Percentiles rank a stretch among this genome's conserved stretches.
Conservation (phyloP, 2,329 filamentous ascomycete genomes). For the Dendryphion nanum region DNA sequence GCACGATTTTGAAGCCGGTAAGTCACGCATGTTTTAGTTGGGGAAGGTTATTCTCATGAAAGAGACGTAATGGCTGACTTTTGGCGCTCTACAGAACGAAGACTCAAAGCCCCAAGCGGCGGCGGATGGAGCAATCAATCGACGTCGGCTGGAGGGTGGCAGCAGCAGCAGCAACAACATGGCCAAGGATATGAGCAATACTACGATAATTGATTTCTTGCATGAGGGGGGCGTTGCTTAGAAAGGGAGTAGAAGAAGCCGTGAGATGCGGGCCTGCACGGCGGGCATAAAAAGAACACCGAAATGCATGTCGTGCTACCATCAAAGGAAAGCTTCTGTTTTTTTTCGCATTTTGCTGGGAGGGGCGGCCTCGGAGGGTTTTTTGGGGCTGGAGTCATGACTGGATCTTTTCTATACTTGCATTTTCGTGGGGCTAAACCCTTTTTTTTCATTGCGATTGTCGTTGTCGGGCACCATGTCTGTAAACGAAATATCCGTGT, state of each 20-base stretch:
- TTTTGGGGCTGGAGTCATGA: too few relatives aligned
- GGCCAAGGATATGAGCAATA: slow-evolving; percentile 40
- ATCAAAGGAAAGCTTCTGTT: too few relatives aligned
- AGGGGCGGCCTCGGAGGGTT: too few relatives aligned
- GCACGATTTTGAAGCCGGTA: slow-evolving; percentile 83
- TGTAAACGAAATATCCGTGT: too few relatives aligned
- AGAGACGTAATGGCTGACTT: slow-evolving; percentile 19
- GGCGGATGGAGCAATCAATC: slow-evolving; percentile 39
- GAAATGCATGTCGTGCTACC: slow-evolving; percentile 29
- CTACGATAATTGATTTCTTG: slow-evolving; percentile 39
- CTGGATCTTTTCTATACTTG: too few relatives aligned
- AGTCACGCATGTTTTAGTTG: slow-evolving; percentile 15
- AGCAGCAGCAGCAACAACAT: slow-evolving; percentile 27
- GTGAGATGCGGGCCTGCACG: slow-evolving; percentile 15
- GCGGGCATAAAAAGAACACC: slow-evolving; percentile 20
- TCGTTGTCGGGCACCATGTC: too few relatives aligned
- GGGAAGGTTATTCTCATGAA: neutral
- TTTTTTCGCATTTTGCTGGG: too few relatives aligned
- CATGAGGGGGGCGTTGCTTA: slow-evolving; percentile 24
- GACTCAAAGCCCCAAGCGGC: slow-evolving; percentile 39
- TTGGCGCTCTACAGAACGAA: slow-evolving; percentile 39
- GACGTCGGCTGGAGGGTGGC: slow-evolving; percentile 32
- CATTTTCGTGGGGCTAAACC: too few relatives aligned
- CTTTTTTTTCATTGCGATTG: too few relatives aligned
- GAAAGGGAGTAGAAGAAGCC: slow-evolving; percentile 11